phyloP scores from a whole-genome alignment of 225 moss, liverwort and hornwort genomes.

The Straminergon stramineum region DNA sequence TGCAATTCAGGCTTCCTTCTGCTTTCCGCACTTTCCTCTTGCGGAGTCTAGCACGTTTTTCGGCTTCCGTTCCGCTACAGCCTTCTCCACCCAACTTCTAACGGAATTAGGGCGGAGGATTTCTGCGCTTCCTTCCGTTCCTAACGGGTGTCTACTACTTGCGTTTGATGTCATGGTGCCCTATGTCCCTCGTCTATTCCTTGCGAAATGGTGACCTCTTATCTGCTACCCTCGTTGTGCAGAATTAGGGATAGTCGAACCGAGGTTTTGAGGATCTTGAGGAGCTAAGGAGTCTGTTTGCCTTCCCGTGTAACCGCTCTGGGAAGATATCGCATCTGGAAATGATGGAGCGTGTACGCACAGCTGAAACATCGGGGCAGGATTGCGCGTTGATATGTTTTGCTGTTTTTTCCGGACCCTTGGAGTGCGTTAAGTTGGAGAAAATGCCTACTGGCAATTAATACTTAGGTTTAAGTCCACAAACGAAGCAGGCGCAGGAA shows the following conservation, averaged over 20 bases:
- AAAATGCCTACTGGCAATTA: constrained; percentile 9
- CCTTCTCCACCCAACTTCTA: not conserved
- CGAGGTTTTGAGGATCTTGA: not conserved
- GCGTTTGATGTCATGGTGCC: not conserved
- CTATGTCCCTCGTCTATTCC: not conserved
- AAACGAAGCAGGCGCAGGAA: not conserved
- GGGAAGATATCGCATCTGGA: not conserved
- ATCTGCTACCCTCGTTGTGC: not conserved
- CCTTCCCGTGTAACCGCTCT: constrained; percentile 6
- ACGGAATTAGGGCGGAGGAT: constrained; percentile 19
- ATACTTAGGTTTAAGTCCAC: not conserved
- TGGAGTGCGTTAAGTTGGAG: not conserved
- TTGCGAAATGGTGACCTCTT: not conserved
- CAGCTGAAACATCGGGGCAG: constrained; percentile 3
- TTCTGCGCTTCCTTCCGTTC: not conserved
- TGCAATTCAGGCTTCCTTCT: not conserved
- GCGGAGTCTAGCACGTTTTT: not conserved
- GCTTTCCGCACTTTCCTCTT: not conserved
- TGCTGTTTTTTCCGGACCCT: not conserved
- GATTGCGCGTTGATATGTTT: not conserved
- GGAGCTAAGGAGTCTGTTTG: not conserved
- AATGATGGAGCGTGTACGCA: constrained; percentile 1
- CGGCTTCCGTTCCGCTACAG: not conserved
- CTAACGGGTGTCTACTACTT: not conserved
- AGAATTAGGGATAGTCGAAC: constrained; percentile 4